Evolutionary conservation across 2,329 filamentous ascomycete species (phyloP), one percentile per base, ranked within the genome.

Genomic region (Myriosclerotinia curreyana): DNA sequence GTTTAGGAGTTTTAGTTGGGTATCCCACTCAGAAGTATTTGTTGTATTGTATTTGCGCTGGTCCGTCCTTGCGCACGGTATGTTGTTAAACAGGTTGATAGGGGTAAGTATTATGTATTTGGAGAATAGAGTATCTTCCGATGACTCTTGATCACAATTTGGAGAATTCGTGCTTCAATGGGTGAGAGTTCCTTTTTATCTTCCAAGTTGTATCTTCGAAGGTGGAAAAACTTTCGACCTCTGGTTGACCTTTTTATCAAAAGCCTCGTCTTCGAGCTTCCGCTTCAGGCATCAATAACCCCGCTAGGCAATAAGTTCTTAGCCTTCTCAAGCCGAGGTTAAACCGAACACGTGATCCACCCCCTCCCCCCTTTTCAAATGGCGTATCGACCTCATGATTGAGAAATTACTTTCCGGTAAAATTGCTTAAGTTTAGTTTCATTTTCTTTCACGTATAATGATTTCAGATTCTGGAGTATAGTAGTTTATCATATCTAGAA

Each of bases 221-320:
- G 17, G 17, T 60, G 8, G 34, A 34, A 52, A n/a, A 36, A 14
- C 15, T 36, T 38, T 60, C 42, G n/a, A 38, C 15, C 5, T 31
- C 46, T 40, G 34, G 34, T 60, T 60, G 46, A 60, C 44, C 44
- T 60, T 60, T 51, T 60, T 60, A 58, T 58, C 52, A 58, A 50
- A 58, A 63, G 52, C 52, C 61, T 63, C 61, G 61, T 59, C 61
- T 63, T 48, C 44, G 52, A 59, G 52, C 61, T 63, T 58, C 42
- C 44, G 20, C 53, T 36, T 63, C 40, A 63, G 61, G 61, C 61
- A 63, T 31, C 28, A 22, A 6, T 1, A 42, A 40, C 61, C 61
- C 61, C 52, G 38, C 60, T 48, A 63, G 61, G 61, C 61, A 63
- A 49, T 49, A 28, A 58, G 36, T 28, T n/a, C 28, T 50, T 34